Evolutionary conservation across 768 basidiomycete genomes (phyloP), one percentile per base, ranked within the genome.

Genomic region (Xanthoconium stramineum): DNA sequence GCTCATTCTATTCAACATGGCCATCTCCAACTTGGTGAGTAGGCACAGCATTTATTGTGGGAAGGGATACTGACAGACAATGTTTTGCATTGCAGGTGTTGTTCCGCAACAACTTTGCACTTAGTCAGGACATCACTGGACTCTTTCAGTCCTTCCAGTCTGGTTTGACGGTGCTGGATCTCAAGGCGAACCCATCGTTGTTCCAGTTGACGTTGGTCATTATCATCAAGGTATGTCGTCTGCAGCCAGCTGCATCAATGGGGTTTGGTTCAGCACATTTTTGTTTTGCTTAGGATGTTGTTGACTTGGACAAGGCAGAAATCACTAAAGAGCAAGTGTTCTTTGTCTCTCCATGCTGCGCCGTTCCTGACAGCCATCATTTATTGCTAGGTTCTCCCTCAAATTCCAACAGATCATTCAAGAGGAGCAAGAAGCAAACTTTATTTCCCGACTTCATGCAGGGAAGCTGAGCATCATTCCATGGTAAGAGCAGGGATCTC

Each of bases 381-480:
- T 33, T 2, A 0, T 8, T 53, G 5, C 6, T 37, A 85, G 83
- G 52, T 85, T 85, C 61, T 74, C 73, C 3, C 71, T 78, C 13
- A 84, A 85, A 56, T 81, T 85, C 61, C 72, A 82, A 68, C 75
- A 78, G 67, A 85, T 86, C 20, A 83, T 86, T 17, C 76, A 81
- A 53, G 75, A 82, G 3, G 83, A 86, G 55, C 82, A 84, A 65
- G 80, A 75, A 32, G 72, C 78, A 0, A 86, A 86, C 57, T 85
- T 86, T 61, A 84, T 86, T 53, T 78, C 82, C 14, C 78, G 76
- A 1, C 74, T 86, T 7, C 85, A 86, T 55, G 73, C 75, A 0
- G 84, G 84, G 1, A 74, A 75, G 50, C 61, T 86, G 6, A 74
- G 73, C 37, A 85, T 86, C 14, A 75, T 85, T 24, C 24, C 24